phyloP scores from a whole-genome alignment of 164 flowering plant species.

The Echeveria elegans region DNA sequence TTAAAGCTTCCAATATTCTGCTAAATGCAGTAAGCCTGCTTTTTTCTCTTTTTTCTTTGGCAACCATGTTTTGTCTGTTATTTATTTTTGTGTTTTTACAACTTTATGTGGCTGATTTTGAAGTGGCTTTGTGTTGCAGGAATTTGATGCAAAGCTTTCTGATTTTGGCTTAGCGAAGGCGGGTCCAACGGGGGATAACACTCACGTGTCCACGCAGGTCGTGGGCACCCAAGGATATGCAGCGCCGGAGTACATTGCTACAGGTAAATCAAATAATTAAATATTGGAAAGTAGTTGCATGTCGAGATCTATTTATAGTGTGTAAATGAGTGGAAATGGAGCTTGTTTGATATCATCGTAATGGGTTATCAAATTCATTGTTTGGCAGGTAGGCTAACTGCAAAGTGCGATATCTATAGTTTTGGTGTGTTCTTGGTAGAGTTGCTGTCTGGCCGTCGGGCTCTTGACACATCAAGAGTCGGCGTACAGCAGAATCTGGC shows the following conservation, averaged over 20 bases:
- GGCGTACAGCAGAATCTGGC: slow-evolving; percentile 42
- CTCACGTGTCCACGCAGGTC: slow-evolving; percentile 85
- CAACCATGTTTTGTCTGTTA: too few species aligned
- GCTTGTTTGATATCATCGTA: not conserved
- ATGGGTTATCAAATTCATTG: not conserved
- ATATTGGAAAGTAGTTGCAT: not conserved
- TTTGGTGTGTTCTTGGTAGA: slow-evolving; percentile 67
- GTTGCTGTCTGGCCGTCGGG: slow-evolving; percentile 51
- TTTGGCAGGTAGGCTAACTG: slow-evolving; percentile 32
- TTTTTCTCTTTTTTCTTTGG: too few species aligned
- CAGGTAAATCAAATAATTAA: not conserved
- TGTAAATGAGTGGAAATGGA: too few species aligned
- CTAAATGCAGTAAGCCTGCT: slow-evolving; percentile 60
- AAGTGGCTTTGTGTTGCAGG: slow-evolving; percentile 29
- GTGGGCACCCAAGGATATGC: slow-evolving; percentile 96
- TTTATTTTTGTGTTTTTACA: not conserved
- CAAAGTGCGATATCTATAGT: slow-evolving; percentile 50
- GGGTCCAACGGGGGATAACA: slow-evolving; percentile 79
- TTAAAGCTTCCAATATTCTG: slow-evolving; percentile 80
- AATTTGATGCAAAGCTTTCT: slow-evolving; percentile 69
- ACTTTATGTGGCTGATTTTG: not conserved
- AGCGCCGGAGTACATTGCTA: slow-evolving; percentile 36
- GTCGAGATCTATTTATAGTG: too few species aligned
- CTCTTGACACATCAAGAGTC: slow-evolving; percentile 35
- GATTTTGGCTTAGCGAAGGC: slow-evolving; percentile 92